phyloP scores from a whole-genome alignment of 768 basidiomycete species.

The Boletus vermiculosoides region DNA sequence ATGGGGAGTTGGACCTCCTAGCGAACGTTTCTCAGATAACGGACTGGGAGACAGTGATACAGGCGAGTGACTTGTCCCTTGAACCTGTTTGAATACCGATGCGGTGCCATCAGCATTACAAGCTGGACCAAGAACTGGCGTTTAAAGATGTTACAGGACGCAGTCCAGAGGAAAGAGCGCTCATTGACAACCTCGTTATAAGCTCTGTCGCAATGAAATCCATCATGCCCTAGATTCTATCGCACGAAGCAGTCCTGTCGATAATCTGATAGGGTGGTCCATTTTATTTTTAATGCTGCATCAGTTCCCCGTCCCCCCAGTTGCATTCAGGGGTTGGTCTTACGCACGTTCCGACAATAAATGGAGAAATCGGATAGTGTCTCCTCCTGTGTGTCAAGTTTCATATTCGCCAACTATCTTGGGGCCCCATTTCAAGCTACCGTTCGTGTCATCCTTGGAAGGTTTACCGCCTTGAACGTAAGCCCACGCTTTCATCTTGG shows the following conservation, averaged over 20 bases:
- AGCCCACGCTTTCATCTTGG: not conserved
- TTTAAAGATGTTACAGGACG: conserved; percentile 37
- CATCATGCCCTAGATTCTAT: conserved; percentile 38
- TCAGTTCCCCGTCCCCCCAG: not conserved
- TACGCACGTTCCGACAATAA: not conserved
- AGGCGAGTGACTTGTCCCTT: conserved; percentile 46
- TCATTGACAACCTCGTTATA: conserved; percentile 66
- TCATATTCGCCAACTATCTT: too few species aligned
- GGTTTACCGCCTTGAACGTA: not conserved
- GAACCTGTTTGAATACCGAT: not conserved
- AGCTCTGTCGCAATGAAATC: conserved; percentile 82
- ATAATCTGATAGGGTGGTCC: not conserved
- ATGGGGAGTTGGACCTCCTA: conserved; percentile 54
- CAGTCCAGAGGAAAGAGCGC: conserved; percentile 34
- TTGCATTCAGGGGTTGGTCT: not conserved
- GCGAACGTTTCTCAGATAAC: conserved; percentile 46
- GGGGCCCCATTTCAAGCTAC: not conserved
- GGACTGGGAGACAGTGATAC: conserved; percentile 72
- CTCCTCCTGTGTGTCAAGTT: too few species aligned
- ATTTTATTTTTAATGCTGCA: not conserved
- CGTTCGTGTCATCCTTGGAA: not conserved
- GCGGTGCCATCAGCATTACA: conserved; percentile 55
- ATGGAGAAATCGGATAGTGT: not conserved
- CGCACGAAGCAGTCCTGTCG: not conserved
- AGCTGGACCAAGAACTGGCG: conserved; percentile 55